Evolutionary conservation across 805 yeast species (phyloP).

Genomic region (Sugiyamaella chiloensis): DNA sequence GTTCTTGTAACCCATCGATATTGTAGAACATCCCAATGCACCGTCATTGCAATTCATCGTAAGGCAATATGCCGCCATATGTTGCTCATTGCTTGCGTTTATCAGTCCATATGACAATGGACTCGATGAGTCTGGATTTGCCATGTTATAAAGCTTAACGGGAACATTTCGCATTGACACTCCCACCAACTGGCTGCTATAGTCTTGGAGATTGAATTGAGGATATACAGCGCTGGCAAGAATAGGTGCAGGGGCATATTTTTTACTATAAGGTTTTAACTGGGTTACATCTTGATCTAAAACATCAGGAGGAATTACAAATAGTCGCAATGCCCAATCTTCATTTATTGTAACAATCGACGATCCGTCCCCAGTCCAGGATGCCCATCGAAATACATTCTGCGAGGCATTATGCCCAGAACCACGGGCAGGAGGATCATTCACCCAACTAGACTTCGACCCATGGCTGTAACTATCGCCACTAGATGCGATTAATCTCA

Average conservation of each 20-base stretch:
- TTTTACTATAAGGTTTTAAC: slow-evolving; percentile 18
- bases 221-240: slow-evolving; percentile 19
- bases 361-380: slow-evolving; percentile 29
- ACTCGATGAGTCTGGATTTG: slow-evolving; percentile 3
- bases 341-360: slow-evolving; percentile 21
- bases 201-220: slow-evolving; percentile 16
- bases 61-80: slow-evolving; percentile 10
- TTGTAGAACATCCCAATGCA: background rate
- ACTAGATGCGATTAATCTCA: too few relatives aligned
- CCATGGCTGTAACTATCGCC: too few relatives aligned
- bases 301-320: slow-evolving; percentile 22
- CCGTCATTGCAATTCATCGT: slow-evolving; percentile 5
- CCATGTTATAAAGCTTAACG: slow-evolving; percentile 19
- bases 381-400: slow-evolving; percentile 11
- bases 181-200: slow-evolving; percentile 14
- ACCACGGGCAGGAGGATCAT: too few relatives aligned
- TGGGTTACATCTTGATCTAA: slow-evolving; percentile 10
- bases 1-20: slow-evolving; percentile 16
- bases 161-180: slow-evolving; percentile 23
- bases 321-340: slow-evolving; percentile 22
- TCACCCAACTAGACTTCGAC: too few relatives aligned
- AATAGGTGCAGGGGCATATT: slow-evolving; percentile 17
- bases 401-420: too few relatives aligned
- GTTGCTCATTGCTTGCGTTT: slow-evolving; percentile 12
- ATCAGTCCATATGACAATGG: slow-evolving; percentile 3